phyloP scores from a whole-genome alignment of 805 yeast species.

The Kodamaea hsintzibuensis region DNA sequence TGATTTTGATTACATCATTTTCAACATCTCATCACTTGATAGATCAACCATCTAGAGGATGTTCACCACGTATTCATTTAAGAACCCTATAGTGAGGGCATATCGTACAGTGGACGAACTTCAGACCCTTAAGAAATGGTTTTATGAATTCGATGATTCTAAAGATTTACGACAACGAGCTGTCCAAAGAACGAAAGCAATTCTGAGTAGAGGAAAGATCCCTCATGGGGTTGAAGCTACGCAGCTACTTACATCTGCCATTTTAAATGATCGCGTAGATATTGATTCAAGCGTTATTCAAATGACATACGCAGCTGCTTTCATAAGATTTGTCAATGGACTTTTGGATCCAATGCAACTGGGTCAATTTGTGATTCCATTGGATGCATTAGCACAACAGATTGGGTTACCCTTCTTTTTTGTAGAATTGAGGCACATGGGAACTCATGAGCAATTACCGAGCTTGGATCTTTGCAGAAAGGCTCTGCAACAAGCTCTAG shows the following conservation, averaged over 20 bases:
- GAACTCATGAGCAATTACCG: slow-evolving; percentile 88
- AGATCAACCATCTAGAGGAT: neutral
- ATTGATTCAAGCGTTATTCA: slow-evolving; percentile 41
- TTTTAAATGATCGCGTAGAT: slow-evolving; percentile 23
- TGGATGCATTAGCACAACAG: slow-evolving; percentile 69
- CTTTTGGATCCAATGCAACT: slow-evolving; percentile 84
- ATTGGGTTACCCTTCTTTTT: slow-evolving; percentile 73
- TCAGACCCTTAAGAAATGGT: slow-evolving; percentile 48
- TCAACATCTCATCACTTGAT: neutral
- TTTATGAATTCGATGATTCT: slow-evolving; percentile 40
- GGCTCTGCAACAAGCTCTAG: slow-evolving; percentile 60
- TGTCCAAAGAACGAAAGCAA: slow-evolving; percentile 51
- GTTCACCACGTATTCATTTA: slow-evolving; percentile 1
- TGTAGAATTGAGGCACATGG: slow-evolving; percentile 87
- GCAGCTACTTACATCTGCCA: slow-evolving; percentile 53
- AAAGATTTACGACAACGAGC: slow-evolving; percentile 44
- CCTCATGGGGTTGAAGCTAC: slow-evolving; percentile 78
- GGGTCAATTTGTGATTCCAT: slow-evolving; percentile 73
- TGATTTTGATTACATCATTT: neutral
- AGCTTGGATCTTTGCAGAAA: slow-evolving; percentile 63
- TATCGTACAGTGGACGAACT: slow-evolving; percentile 42
- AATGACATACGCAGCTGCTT: slow-evolving; percentile 66
- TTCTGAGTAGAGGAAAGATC: slow-evolving; percentile 58
- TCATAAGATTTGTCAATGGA: slow-evolving; percentile 89
- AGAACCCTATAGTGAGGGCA: slow-evolving; percentile 9